Base-by-base conservation (phyloP, 2,329 filamentous ascomycete genomes). In the Acephala macrosclerotiorum region DNA sequence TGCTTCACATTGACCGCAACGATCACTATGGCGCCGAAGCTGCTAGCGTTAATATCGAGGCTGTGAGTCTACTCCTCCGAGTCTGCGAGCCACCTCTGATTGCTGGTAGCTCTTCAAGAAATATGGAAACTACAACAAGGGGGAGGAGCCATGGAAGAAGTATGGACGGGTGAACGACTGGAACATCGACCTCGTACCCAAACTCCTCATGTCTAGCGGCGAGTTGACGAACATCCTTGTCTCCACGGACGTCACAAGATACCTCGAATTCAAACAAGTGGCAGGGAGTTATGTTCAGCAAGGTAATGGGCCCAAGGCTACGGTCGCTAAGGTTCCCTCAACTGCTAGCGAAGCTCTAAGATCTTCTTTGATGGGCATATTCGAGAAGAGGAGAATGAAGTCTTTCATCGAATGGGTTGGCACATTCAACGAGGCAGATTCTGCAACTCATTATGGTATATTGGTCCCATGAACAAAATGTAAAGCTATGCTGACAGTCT, bases 131-230 rank as follows among this genome's bases (percentile, higher is more conserved):
- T 92, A 89, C 78, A 79, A 82, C 66, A 79, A 86, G 68, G 92
- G 91, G 74, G 90, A 94, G 77, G 92, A 97, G 85, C 94, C 95
- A 72, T 98, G 96, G 96, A 95, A 96, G 85, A 94, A 97, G 82
- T 98, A 97, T 80, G 95, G 95, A 75, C 91, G 96, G 67, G 85
- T 90, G 79, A 97, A 97, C 83, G 95, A 98, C 87, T 99, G 96
- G 96, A 98, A 97, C 85, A 96, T 99, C 81, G 96, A 99, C 79
- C 87, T 99, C 68, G 94, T 99, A 58, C 95, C 96, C 73, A 99
- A 99, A 87, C 90, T 99, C 76, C 88, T 99, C 80, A 98, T 99
- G 94, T 94, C 95, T 67, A 97, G 96, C 70, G 96, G 96, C 80
- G 95, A 99, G 83, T 86, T 99, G 78, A 98, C 95, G 79, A 98